These are phyloP conservation scores for Tricholoma bakamatsutake DNA, from an alignment of 768 basidiomycete species.

Conservation along the genomic window DNA sequence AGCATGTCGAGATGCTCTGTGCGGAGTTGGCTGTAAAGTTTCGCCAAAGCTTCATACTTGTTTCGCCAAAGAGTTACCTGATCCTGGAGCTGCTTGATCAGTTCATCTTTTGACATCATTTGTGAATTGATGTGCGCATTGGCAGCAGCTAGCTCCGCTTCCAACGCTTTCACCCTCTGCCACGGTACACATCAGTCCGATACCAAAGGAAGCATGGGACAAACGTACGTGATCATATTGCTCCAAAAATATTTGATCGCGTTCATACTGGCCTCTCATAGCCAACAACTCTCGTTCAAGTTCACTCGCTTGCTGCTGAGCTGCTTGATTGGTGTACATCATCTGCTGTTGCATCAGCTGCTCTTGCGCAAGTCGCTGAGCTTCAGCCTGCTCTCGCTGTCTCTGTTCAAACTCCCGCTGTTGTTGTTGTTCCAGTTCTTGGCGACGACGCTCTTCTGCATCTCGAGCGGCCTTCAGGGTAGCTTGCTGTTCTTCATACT, in stretches of 20 bases:
- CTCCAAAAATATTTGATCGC: constrained; percentile 95
- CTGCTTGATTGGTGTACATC: constrained; percentile 73
- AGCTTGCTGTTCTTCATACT: constrained; percentile 95
- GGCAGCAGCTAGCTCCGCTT: constrained; percentile 78
- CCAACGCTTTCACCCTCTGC: constrained; percentile 92
- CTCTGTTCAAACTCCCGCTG: constrained; percentile 87
- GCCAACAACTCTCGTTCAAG: constrained; percentile 86
- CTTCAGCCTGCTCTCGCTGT: constrained; percentile 82
- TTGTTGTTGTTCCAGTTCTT: constrained; percentile 71
- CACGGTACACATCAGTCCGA: neutral
- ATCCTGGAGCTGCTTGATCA: constrained; percentile 93
- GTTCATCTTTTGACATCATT: constrained; percentile 86
- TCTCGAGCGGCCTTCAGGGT: constrained; percentile 77
- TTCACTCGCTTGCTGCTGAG: constrained; percentile 65
- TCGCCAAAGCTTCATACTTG: constrained; percentile 98
- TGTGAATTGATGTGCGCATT: constrained; percentile 77
- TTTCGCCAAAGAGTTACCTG: constrained; percentile 96
- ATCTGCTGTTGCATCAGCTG: constrained; percentile 81
- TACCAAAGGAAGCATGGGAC: neutral
- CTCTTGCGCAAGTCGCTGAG: constrained; percentile 85
- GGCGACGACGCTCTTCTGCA: constrained; percentile 74
- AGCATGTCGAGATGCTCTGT: constrained; percentile 97
- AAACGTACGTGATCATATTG: constrained; percentile 88
- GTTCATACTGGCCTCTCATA: constrained; percentile 95
- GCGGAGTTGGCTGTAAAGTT: constrained; percentile 96